Evolutionary conservation across 2,329 filamentous ascomycete species (phyloP).

Genomic region (Triangularia setosa): DNA sequence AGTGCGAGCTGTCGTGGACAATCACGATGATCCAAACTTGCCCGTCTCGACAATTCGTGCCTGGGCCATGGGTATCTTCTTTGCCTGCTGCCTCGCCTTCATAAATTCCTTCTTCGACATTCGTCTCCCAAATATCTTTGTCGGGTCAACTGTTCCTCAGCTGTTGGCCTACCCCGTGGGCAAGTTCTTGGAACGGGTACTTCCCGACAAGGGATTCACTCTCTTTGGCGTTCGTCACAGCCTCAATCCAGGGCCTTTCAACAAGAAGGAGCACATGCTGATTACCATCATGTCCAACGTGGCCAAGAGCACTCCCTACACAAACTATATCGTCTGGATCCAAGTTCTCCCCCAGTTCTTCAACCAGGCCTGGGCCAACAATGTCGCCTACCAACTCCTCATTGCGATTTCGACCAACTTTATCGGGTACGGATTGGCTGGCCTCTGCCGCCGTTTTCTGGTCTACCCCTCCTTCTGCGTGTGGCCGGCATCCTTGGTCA

Average conservation of each 20-base stretch:
- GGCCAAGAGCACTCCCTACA: constrained; percentile 45
- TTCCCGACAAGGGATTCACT: constrained; percentile 50
- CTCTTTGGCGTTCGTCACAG: constrained; percentile 45
- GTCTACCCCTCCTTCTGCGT: constrained; percentile 38
- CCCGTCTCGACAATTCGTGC: constrained; percentile 53
- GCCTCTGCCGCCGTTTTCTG: constrained; percentile 38
- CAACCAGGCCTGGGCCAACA: constrained; percentile 46
- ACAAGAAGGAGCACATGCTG: constrained; percentile 57
- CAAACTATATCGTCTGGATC: constrained; percentile 47
- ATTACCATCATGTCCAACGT: constrained; percentile 61
- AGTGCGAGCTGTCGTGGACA: constrained; percentile 53
- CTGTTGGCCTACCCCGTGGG: constrained; percentile 54
- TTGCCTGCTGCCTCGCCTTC: constrained; percentile 46
- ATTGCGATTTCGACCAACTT: constrained; percentile 50
- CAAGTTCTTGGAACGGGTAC: constrained; percentile 44
- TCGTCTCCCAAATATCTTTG: constrained; percentile 50
- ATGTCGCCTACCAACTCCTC: constrained; percentile 47
- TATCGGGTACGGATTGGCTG: constrained; percentile 54
- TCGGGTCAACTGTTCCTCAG: constrained; percentile 54
- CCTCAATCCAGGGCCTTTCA: constrained; percentile 55
- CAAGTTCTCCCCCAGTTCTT: constrained; percentile 48
- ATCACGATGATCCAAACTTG: constrained; percentile 48
- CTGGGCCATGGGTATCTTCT: constrained; percentile 51
- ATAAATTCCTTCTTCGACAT: constrained; percentile 58
- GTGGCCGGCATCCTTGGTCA: constrained; percentile 41